Evolutionary conservation across 345 rosid genomes (phyloP).

Genomic region (Reutealis trisperma): DNA sequence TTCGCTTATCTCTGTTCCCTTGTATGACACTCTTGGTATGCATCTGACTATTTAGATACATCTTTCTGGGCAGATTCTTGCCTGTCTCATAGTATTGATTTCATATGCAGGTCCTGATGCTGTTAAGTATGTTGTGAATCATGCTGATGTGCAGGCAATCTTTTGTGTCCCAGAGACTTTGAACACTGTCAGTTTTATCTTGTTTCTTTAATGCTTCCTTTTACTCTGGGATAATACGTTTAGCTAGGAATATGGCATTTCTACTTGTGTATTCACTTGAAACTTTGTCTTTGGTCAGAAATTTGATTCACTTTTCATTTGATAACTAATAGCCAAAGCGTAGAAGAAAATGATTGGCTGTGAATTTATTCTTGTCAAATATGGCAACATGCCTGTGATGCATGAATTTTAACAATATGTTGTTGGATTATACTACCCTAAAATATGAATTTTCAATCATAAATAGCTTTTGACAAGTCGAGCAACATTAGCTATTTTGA

Average conservation of each 20-base stretch:
- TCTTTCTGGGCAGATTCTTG: not conserved
- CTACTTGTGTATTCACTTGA: not conserved
- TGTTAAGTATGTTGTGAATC: conserved; percentile 71
- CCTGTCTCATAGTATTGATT: conserved; percentile 20
- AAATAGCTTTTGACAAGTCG: not conserved
- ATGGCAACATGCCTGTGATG: not conserved
- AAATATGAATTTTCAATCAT: not conserved
- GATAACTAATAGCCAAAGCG: not conserved
- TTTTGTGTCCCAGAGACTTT: conserved; percentile 82
- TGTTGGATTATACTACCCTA: not conserved
- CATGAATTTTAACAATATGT: not conserved
- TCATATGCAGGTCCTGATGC: conserved; percentile 77
- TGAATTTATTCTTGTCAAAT: not conserved
- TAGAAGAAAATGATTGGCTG: not conserved
- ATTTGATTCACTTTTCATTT: not conserved
- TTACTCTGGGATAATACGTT: not conserved
- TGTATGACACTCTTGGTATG: conserved; percentile 92
- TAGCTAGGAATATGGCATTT: not conserved
- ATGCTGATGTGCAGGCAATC: conserved; percentile 73
- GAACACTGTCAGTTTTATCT: conserved; percentile 57
- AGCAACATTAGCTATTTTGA: too few species aligned
- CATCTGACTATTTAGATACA: conserved; percentile 5
- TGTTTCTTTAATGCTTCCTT: conserved; percentile 9
- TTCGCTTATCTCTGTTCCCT: conserved; percentile 84
- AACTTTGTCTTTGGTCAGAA: not conserved